Conservation (phyloP, 768 basidiomycete genomes). For the Trametes elegans region DNA sequence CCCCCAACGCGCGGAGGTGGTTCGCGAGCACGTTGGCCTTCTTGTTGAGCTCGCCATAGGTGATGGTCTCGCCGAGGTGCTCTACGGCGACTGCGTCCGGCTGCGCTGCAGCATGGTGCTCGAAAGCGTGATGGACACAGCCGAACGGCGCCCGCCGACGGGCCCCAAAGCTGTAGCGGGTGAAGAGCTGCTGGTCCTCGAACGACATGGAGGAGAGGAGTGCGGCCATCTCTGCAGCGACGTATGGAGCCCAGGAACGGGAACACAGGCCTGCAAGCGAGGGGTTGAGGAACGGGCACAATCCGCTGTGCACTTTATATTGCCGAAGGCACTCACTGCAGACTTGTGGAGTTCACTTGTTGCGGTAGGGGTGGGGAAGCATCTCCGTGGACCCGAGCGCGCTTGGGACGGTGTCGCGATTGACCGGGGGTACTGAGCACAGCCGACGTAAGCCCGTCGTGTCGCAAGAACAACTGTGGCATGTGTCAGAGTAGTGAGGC, state of each 20-base stretch:
- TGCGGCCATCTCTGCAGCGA: constrained; percentile 17
- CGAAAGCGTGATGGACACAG: constrained; percentile 58
- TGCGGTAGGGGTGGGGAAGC: background rate
- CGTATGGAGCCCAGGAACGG: background rate
- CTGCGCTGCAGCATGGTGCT: constrained; percentile 39
- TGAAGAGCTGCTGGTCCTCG: constrained; percentile 43
- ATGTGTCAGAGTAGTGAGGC: constrained; percentile 4
- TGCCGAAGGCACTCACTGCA: constrained; percentile 5
- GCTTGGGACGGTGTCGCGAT: background rate
- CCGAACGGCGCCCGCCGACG: constrained; percentile 38
- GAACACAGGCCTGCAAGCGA: constrained; percentile 3
- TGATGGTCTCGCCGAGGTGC: constrained; percentile 45
- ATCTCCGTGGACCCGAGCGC: background rate
- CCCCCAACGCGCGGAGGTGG: constrained; percentile 41
- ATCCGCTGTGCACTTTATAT: background rate
- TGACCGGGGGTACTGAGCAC: background rate
- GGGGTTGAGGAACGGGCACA: background rate
- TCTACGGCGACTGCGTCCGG: constrained; percentile 48
- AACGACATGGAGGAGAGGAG: constrained; percentile 32
- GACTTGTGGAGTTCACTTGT: constrained; percentile 1
- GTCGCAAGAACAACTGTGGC: background rate
- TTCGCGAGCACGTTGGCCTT: constrained; percentile 46
- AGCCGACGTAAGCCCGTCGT: constrained; percentile 16
- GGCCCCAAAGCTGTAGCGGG: constrained; percentile 44
- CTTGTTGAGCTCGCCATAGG: constrained; percentile 50